Conservation (phyloP, 1,284 basidiomycete genomes). For the Puccinia polysora region DNA sequence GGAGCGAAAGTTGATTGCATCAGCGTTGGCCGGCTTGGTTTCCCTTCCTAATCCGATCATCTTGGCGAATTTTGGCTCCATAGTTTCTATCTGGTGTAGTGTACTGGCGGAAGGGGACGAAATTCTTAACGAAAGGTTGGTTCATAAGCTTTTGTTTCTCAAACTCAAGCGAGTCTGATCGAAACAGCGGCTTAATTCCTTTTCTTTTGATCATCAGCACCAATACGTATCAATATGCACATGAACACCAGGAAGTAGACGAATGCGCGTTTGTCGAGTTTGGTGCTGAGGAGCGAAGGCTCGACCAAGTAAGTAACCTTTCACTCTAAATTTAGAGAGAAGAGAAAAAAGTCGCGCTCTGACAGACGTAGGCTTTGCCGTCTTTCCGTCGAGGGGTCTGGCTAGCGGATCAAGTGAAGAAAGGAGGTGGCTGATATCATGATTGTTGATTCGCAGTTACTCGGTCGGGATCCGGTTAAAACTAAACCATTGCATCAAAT, state of each 20-base stretch:
- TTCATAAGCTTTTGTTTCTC: neutral
- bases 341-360: neutral
- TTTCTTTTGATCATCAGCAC: conserved; percentile 12
- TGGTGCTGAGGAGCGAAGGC: conserved; percentile 16
- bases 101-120: conserved; percentile 37
- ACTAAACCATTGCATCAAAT: conserved; percentile 23
- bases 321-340: neutral
- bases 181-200: neutral
- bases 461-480: conserved; percentile 20
- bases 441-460: neutral
- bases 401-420: no score
- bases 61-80: conserved; percentile 14
- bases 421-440: no score
- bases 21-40: conserved; percentile 19
- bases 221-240: conserved; percentile 29
- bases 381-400: no score
- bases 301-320: neutral
- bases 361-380: no score
- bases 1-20: conserved; percentile 27
- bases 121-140: conserved; percentile 20
- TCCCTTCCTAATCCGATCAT: conserved; percentile 23
- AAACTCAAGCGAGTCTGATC: neutral
- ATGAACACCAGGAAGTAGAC: conserved; percentile 27
- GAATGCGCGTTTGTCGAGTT: conserved; percentile 23
- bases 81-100: conserved; percentile 35